phyloP scores from a whole-genome alignment of 1,139 yeast genomes.

The Meyerozyma carpophila region DNA sequence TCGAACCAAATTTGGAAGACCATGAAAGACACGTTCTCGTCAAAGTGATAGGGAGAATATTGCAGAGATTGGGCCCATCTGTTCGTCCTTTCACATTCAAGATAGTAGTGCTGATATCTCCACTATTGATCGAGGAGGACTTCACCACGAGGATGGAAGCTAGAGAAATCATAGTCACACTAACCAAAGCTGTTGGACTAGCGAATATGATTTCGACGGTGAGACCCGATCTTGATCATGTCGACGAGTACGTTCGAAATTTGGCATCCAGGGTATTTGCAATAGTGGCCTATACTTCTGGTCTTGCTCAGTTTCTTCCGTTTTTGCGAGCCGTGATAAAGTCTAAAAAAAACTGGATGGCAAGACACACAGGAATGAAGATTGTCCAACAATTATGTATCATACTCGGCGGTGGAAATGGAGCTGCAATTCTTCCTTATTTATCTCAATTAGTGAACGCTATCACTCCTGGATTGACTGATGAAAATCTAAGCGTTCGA shows the following conservation, averaged over 20 bases:
- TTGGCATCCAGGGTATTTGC: conserved; percentile 79
- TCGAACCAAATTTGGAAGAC: conserved; percentile 71
- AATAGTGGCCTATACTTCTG: conserved; percentile 76
- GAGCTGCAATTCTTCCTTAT: conserved; percentile 59
- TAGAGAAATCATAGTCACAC: conserved; percentile 67
- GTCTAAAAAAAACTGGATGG: conserved; percentile 78
- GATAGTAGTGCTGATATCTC: conserved; percentile 70
- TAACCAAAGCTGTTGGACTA: conserved; percentile 80
- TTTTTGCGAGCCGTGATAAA: conserved; percentile 77
- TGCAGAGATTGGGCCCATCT: conserved; percentile 58
- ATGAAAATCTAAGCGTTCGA: conserved; percentile 65
- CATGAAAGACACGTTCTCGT: conserved; percentile 81
- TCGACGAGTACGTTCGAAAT: conserved; percentile 78
- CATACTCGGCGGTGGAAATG: conserved; percentile 61
- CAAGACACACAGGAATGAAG: conserved; percentile 82
- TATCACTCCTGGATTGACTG: conserved; percentile 56
- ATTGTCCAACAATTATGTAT: conserved; percentile 73
- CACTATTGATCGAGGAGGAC: conserved; percentile 78
- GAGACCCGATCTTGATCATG: conserved; percentile 78
- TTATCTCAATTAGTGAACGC: conserved; percentile 61
- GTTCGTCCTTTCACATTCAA: conserved; percentile 73
- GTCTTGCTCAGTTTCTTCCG: conserved; percentile 67
- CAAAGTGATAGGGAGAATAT: conserved; percentile 65
- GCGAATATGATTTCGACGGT: conserved; percentile 71
- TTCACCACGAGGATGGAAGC: conserved; percentile 70